phyloP scores from a whole-genome alignment of 345 rosid species.

The Populus alba region DNA sequence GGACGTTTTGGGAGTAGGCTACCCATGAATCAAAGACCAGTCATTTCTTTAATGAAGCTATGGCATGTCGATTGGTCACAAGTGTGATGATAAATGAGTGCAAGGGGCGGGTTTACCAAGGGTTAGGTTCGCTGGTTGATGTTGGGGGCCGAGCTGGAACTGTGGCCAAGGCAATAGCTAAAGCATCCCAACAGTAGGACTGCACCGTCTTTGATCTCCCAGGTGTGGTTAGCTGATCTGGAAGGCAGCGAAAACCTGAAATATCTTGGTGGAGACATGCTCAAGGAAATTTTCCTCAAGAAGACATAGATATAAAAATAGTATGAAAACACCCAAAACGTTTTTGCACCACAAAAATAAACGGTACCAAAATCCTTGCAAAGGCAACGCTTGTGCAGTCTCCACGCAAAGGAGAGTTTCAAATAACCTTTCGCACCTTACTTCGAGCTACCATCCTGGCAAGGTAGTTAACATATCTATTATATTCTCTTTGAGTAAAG shows the following conservation, averaged over 20 bases:
- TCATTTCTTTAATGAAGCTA: neutral
- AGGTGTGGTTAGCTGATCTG: neutral
- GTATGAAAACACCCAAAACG: too few relatives aligned
- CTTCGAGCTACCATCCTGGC: too few relatives aligned
- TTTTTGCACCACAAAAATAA: too few relatives aligned
- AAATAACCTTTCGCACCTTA: too few relatives aligned
- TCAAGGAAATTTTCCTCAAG: slow-evolving; percentile 16
- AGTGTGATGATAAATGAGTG: neutral
- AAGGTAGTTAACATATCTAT: too few relatives aligned
- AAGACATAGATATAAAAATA: neutral
- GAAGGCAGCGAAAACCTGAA: slow-evolving; percentile 6
- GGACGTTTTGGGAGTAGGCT: neutral
- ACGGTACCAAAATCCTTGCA: too few relatives aligned
- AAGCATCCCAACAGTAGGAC: too few relatives aligned
- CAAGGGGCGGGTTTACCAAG: slow-evolving; percentile 17
- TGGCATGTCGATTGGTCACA: neutral
- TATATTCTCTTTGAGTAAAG: too few relatives aligned
- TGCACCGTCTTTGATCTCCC: too few relatives aligned
- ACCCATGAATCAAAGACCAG: neutral
- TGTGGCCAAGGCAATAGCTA: slow-evolving; percentile 13
- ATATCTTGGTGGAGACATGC: slow-evolving; percentile 21
- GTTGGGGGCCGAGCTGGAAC: slow-evolving; percentile 28
- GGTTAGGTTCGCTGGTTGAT: slow-evolving; percentile 22
- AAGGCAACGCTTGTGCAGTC: too few relatives aligned
- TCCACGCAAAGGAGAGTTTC: too few relatives aligned